A percentile compares a stretch with the other conserved stretches of the same genome.
These are phyloP conservation scores for Thalassiosira oceanica DNA, from an alignment of 352 stramenopile genomes.

Conservation along the genomic window DNA sequence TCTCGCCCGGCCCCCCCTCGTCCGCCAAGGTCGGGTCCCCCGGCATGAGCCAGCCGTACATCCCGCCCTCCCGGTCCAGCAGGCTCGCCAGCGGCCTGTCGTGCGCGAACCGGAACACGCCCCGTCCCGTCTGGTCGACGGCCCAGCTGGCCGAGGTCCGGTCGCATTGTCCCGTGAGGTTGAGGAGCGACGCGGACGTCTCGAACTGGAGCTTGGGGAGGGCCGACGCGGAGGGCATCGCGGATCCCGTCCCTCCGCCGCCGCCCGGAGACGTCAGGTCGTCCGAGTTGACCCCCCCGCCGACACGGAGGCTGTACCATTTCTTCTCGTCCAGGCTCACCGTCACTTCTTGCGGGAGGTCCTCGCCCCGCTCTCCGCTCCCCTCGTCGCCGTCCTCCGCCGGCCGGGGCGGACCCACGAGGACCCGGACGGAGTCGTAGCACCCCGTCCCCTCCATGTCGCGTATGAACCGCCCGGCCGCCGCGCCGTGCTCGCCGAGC, in stretches of 20 bases:
- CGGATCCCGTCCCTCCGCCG: neutral
- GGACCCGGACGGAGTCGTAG: constrained; percentile 63
- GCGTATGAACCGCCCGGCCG: constrained; percentile 1
- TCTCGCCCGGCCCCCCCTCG: neutral
- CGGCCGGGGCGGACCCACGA: constrained; percentile 16
- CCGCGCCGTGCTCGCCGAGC: constrained; percentile 5
- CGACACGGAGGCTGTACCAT: constrained; percentile 74
- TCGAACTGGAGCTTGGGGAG: constrained; percentile 77
- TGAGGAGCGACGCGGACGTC: constrained; percentile 54
- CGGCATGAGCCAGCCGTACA: constrained; percentile 46
- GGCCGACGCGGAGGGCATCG: neutral
- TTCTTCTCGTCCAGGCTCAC: constrained; percentile 74
- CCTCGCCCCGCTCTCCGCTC: constrained; percentile 3
- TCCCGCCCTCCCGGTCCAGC: constrained; percentile 25
- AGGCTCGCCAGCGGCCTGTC: constrained; percentile 61
- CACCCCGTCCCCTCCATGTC: constrained; percentile 60
- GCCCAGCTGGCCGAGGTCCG: constrained; percentile 53
- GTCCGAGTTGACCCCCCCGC: constrained; percentile 68
- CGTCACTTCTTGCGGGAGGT: constrained; percentile 29
- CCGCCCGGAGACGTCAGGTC: constrained; percentile 26
- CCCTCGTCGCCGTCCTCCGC: constrained; percentile 6
- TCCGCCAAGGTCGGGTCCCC: constrained; percentile 8
- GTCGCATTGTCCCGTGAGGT: constrained; percentile 66
- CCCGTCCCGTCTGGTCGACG: constrained; percentile 58
- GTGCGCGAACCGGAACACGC: constrained; percentile 52